Evolutionary conservation across 768 basidiomycete genomes (phyloP), one percentile per base, ranked within the genome.

Genomic region (Porpolomopsis calyptriformis): DNA sequence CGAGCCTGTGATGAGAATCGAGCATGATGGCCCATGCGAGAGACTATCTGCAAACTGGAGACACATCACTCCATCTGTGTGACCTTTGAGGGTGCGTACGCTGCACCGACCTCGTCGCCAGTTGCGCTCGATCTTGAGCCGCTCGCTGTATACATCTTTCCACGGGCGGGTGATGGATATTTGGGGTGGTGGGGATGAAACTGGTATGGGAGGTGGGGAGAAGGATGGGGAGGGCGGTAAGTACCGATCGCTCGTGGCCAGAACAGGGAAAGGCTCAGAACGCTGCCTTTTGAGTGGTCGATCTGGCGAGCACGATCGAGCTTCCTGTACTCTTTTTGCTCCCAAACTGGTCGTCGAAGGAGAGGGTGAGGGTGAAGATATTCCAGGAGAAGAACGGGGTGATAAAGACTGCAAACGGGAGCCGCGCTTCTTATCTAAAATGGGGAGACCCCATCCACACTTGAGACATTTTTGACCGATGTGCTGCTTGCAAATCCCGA

Each of bases 101-200:
- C 74, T 82, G 63, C 82, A 94, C 25, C 89, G 79, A 8, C 94
- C 94, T 37, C 89, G 82, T 16, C 94, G 78, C 96, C 96, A 99
- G 62, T 99, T 99, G 40, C 92, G 79, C 64, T 97, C 96, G 36
- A 99, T 78, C 16, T 83, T 81, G 62, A 98, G 79, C n/a, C 96
- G 83, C 61, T 99, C 96, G 59, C 86, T 89, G 64, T 98, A 99
- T 16, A 99, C 94, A 52, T 87, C 82, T 61, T 99, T 99, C 96
- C 96, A 99, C 0, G 94, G 96, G 36, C 92, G 79, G 12, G 89
- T 93, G 38, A 44, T 36, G 26, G 44, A 43, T n/a, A n/a, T n/a
- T n/a, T n/a, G n/a, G 19, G 19, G 20, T 11, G 25, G 24, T 16
- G 36, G 23, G n/a, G n/a, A n/a, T 10, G 45, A 23, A 43, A 43